Percentiles rank a stretch among this genome's conserved stretches.
Evolutionary conservation across 805 yeast genomes (phyloP).

Genomic region (Starmerella bombi): DNA sequence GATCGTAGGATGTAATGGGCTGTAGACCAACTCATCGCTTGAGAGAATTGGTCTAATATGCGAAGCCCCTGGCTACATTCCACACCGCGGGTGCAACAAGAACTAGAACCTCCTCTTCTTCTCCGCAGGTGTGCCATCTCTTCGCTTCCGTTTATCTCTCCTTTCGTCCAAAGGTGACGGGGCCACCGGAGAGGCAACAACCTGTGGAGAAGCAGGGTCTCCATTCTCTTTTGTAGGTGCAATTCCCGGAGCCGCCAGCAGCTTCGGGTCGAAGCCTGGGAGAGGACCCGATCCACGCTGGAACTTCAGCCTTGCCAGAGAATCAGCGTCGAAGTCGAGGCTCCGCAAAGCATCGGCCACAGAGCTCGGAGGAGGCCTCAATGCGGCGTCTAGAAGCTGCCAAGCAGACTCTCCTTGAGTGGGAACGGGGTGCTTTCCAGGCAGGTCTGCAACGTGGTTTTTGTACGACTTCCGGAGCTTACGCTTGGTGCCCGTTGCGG

Average conservation of each 20-base stretch:
- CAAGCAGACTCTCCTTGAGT: conserved; percentile 22
- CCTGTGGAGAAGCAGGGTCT: conserved; percentile 4
- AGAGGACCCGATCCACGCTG: conserved; percentile 59
- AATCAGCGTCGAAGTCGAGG: conserved; percentile 26
- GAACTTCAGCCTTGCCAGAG: conserved; percentile 41
- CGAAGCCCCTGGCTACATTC: too few species aligned
- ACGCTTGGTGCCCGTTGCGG: conserved; percentile 82
- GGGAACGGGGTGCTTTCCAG: conserved; percentile 41
- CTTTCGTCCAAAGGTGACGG: conserved; percentile 1
- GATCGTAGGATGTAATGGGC: too few species aligned
- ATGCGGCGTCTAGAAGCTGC: conserved; percentile 22
- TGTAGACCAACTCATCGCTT: too few species aligned
- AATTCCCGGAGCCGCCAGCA: conserved; percentile 36
- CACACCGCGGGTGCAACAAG: too few species aligned
- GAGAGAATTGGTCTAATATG: too few species aligned
- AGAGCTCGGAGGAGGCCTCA: conserved; percentile 33
- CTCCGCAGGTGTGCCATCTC: conserved; percentile 7
- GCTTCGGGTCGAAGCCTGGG: conserved; percentile 60
- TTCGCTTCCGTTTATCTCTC: conserved; percentile 16
- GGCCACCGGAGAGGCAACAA: background rate
- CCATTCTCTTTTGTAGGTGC: conserved; percentile 4
- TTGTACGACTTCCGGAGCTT: conserved; percentile 90
- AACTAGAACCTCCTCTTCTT: conserved; percentile 10
- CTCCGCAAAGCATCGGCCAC: conserved; percentile 28
- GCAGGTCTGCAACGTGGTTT: conserved; percentile 75